Base-by-base conservation (phyloP, 768 basidiomycete species). In the Ramaria rubella region DNA sequence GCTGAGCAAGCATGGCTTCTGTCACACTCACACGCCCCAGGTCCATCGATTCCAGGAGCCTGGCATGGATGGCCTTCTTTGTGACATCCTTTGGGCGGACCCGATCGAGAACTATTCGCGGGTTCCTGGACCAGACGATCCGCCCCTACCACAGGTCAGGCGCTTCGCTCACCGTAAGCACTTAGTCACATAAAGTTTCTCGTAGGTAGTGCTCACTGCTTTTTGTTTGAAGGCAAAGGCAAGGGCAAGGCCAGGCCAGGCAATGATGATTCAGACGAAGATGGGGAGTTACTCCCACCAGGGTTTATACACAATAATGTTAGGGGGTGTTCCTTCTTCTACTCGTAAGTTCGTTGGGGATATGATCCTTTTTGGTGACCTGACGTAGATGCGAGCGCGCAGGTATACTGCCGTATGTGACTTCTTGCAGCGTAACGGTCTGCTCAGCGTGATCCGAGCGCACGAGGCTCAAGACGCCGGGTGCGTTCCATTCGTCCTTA, bases 401-500 rank as follows among this genome's bases (percentile, higher is more conserved):
- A 83, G 83, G 7, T 98, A 93, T 65, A 81, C 84, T 23, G 95
- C 95, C 4, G 91, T 91, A 4, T 94, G 92, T 68, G 81, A 87
- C 60, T 99, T 99, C 77, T 77, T 99, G 17, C 92, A 95, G 66
- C 80, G 91, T 44, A 99, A 97, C 65, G 82, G 81, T 48, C 73
- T 99, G 9, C 73, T 99, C n/a, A 90, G 90, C 6, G 85, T 97
- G 63, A 94, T 99, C 60, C 85, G 95, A 27, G 95, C 91, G 14
- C 95, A 98, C 61, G 95, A 98, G 72, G 95, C 93, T 2, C 95
- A 98, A 70, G 94, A 97, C 71, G 87, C 90, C 4, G 94, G 94
- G 86, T 94, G 67, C 52, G 81, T 65, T 12, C 17, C 34, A 33
- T 23, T 56, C 21, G 51, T 55, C 46, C 27, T 19, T 48, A 26